phyloP scores from a whole-genome alignment of 2,329 filamentous ascomycete species.

The Helicocarpus griseus region DNA sequence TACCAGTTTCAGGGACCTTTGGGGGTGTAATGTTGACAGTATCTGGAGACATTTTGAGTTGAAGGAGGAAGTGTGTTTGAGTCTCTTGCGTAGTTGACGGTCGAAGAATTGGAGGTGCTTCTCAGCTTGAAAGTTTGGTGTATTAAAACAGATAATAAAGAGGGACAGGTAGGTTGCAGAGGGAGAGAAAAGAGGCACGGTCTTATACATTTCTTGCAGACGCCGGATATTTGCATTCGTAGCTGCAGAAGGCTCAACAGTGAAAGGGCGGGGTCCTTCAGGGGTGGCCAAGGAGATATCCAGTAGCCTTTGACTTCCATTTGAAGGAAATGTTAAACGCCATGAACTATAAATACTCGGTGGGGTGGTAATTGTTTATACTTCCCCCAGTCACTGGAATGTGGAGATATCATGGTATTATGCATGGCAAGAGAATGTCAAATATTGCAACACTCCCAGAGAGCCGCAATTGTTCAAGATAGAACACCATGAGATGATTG shows the following conservation, averaged over 20 bases:
- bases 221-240: not conserved
- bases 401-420: not conserved
- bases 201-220: not conserved
- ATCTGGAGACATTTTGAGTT: conserved; percentile 3
- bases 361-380: not conserved
- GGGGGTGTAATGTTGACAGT: conserved; percentile 6
- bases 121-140: not conserved
- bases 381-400: not conserved
- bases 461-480: not conserved
- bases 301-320: not conserved
- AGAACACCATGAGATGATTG: not conserved
- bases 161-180: not conserved
- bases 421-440: not conserved
- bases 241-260: not conserved
- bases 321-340: not conserved
- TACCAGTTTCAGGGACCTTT: conserved; percentile 10
- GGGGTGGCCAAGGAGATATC: not conserved
- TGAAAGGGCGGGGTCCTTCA: not conserved
- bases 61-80: conserved; percentile 2
- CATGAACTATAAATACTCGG: not conserved
- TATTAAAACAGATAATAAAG: not conserved
- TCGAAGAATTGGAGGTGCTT: not conserved
- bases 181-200: not conserved
- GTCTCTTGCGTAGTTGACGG: not conserved
- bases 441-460: not conserved